Evolutionary conservation across 345 rosid species (phyloP).

Genomic region (Punica granatum): DNA sequence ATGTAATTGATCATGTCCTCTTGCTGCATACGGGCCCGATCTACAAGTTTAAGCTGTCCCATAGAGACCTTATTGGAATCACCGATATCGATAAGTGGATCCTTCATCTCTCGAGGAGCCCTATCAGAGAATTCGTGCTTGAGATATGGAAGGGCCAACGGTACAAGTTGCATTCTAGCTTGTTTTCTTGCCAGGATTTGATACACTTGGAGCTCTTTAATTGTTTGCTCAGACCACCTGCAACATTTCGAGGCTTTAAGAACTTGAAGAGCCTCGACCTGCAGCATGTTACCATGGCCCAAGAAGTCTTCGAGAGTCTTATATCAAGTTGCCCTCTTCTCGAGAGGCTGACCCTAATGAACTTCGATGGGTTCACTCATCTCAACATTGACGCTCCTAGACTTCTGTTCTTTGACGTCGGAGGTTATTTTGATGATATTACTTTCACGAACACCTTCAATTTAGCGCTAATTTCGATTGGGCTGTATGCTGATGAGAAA

Average conservation of each 20-base stretch:
- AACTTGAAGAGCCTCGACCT: conserved; percentile 66
- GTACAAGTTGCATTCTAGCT: conserved; percentile 50
- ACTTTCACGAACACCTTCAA: conserved; percentile 31
- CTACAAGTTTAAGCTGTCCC: conserved; percentile 61
- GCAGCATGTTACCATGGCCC: conserved; percentile 54
- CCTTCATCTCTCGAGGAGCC: conserved; percentile 53
- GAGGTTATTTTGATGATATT: conserved; percentile 52
- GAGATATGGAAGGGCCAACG: conserved; percentile 72
- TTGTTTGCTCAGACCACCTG: conserved; percentile 55
- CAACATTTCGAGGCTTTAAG: conserved; percentile 44
- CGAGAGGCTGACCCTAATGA: conserved; percentile 57
- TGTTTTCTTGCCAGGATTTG: conserved; percentile 41
- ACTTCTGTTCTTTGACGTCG: conserved; percentile 57
- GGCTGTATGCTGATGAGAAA: conserved; percentile 38
- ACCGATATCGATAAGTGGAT: conserved; percentile 65
- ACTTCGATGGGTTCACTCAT: conserved; percentile 51
- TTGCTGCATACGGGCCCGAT: conserved; percentile 53
- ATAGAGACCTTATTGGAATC: conserved; percentile 54
- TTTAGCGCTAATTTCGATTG: conserved; percentile 46
- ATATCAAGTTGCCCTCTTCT: conserved; percentile 48
- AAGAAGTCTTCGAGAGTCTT: conserved; percentile 45
- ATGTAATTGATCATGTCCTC: conserved; percentile 54
- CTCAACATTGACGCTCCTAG: conserved; percentile 51
- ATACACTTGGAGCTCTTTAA: conserved; percentile 60
- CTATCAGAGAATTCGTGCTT: conserved; percentile 50